These are phyloP conservation scores for Monosporascus sp. DNA, from an alignment of 2,329 filamentous ascomycete genomes.

Conservation along the genomic window DNA sequence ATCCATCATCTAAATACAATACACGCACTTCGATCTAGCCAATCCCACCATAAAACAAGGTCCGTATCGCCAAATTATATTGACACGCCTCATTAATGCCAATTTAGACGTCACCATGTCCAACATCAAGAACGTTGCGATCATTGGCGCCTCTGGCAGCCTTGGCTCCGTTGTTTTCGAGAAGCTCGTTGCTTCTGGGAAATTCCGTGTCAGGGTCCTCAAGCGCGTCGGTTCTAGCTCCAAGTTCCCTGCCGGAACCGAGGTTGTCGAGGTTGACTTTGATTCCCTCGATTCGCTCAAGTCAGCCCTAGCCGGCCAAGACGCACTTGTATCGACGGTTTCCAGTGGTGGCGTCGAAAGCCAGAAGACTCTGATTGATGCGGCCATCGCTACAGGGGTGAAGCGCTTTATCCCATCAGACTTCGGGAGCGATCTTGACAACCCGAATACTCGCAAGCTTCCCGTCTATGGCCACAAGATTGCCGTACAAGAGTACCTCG, in stretches of 20 bases:
- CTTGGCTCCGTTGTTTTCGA: slow-evolving; percentile 34
- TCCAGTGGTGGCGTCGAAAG: slow-evolving; percentile 30
- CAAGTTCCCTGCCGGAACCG: slow-evolving; percentile 30
- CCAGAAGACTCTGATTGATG: slow-evolving; percentile 50
- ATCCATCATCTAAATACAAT: no score
- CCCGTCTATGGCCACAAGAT: slow-evolving; percentile 17
- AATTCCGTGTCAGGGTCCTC: slow-evolving; percentile 51
- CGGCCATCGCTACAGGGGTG: slow-evolving; percentile 54
- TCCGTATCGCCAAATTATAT: no score
- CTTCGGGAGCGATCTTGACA: slow-evolving; percentile 37
- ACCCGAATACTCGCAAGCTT: slow-evolving; percentile 8
- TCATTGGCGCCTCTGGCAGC: slow-evolving; percentile 22
- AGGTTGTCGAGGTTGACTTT: slow-evolving; percentile 43
- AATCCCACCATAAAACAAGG: not conserved
- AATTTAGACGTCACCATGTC: slow-evolving; percentile 6
- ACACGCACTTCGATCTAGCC: no score
- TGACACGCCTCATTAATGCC: no score
- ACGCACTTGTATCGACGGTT: slow-evolving; percentile 49
- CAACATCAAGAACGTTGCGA: slow-evolving; percentile 12
- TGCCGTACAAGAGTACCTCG: slow-evolving; percentile 10
- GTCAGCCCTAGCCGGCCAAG: slow-evolving; percentile 47
- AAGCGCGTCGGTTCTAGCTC: slow-evolving; percentile 40
- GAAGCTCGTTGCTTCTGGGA: slow-evolving; percentile 29
- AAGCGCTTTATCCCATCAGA: slow-evolving; percentile 59
- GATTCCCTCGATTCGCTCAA: slow-evolving; percentile 43